A percentile compares a stretch with the other conserved stretches of the same genome.
These are phyloP conservation scores for Suhomyces sp. DNA, from an alignment of 805 yeast genomes.

Conservation along the genomic window DNA sequence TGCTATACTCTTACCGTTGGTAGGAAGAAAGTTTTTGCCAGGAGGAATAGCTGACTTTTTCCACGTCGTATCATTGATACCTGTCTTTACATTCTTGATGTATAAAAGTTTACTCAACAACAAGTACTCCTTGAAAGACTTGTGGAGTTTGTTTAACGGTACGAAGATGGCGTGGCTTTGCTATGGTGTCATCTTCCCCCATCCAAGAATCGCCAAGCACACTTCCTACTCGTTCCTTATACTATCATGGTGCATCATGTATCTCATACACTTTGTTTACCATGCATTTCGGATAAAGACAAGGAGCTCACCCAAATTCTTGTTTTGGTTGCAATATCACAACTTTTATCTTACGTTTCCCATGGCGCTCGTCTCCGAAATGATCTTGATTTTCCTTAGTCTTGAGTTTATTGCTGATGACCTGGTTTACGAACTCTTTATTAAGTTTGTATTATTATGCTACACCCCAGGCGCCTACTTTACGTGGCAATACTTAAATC, in stretches of 20 bases:
- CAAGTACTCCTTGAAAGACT: conserved; percentile 11
- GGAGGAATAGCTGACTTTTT: conserved; percentile 72
- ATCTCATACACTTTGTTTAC: conserved; percentile 32
- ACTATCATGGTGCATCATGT: conserved; percentile 32
- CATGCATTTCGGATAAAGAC: conserved; percentile 36
- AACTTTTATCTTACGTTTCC: conserved; percentile 36
- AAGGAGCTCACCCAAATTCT: conserved; percentile 30
- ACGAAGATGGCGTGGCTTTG: conserved; percentile 37
- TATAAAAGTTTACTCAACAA: conserved; percentile 13
- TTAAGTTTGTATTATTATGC: conserved; percentile 24
- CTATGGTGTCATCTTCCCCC: conserved; percentile 41
- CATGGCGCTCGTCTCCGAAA: conserved; percentile 29
- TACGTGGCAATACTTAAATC: conserved; percentile 29
- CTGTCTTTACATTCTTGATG: conserved; percentile 22
- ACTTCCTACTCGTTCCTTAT: conserved; percentile 39
- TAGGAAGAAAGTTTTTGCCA: conserved; percentile 62
- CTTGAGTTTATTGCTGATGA: conserved; percentile 26
- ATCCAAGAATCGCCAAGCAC: conserved; percentile 42
- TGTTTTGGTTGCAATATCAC: conserved; percentile 37
- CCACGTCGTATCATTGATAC: conserved; percentile 36
- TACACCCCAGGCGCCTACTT: conserved; percentile 38
- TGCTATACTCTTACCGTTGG: conserved; percentile 54
- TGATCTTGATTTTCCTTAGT: conserved; percentile 34
- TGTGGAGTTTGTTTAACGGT: conserved; percentile 29
- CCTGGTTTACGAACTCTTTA: conserved; percentile 20